Base-by-base conservation (phyloP, 78 protist species). In the Acrasis kona region DNA sequence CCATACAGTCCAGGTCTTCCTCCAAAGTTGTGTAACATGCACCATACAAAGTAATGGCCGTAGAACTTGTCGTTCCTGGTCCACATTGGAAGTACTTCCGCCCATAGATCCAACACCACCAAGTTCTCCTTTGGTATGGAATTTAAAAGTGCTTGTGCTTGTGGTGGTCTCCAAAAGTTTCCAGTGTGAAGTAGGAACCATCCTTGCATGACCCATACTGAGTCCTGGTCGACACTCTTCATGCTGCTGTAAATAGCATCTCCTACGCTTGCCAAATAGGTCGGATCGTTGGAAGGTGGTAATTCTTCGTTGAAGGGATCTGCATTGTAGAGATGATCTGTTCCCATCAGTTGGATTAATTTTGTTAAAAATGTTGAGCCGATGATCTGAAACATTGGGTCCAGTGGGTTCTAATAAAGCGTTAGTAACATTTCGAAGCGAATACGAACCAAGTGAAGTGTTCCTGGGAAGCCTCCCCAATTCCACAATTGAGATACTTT, bases 201-300 rank as follows among this genome's bases (percentile, higher is more conserved):
- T 5, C 91, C 93, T 39, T 89, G 93, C 71, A 89, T 65, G 36
- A 89, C 89, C 93, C 93, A 89, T 10, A 89, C 32, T 27, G 86
- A 90, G 5, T 86, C n/a, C 27, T 90, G 92, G 40, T 89, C 93
- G 1, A 87, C 82, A 2, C 27, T n/a, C 5, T 42, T 3, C 27
- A 89, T 12, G 28, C 77, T 29, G 3, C 41, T 39, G 39, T 38
- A 50, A 85, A 86, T 75, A 28, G 74, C 79, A 30, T 5, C 12
- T 27, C 72, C 7, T 3, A 76, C 75, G 31, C 10, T 34, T 50
- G 8, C 10, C 0, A 89, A 58, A 57, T 84, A 89, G 0, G 28
- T 12, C 0, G 50, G 10, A 32, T 78, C 80, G 31, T 3, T 35
- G n/a, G 76, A 31, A 42, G 85, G 89, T 31, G 93, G 93, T 4